A percentile compares a stretch with the other conserved stretches of the same genome.
Conservation (phyloP, 2,329 filamentous ascomycete species). For the Epichloe scottii region DNA sequence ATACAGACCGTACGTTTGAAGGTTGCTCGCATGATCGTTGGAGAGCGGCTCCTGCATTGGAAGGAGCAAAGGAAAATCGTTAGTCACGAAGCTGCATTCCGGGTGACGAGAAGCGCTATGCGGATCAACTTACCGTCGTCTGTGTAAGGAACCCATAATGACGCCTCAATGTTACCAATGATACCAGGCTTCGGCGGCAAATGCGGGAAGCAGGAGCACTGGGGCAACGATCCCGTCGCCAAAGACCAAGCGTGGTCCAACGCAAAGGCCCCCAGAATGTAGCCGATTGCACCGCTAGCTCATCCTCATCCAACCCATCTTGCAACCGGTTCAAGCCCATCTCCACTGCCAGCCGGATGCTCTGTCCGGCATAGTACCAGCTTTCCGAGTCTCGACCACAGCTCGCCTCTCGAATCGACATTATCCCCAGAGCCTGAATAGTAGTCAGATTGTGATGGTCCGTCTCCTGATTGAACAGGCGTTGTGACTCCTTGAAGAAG, state of each 20-base stretch:
- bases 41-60: constrained; percentile 32
- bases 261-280: constrained; percentile 53
- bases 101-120: not conserved
- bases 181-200: constrained; percentile 47
- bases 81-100: not conserved
- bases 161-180: constrained; percentile 46
- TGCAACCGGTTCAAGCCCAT: constrained; percentile 51
- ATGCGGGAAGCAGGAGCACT: constrained; percentile 44
- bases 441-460: constrained; percentile 54
- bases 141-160: constrained; percentile 46
- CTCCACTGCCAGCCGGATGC: constrained; percentile 58
- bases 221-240: constrained; percentile 48
- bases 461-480: constrained; percentile 44
- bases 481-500: constrained; percentile 58
- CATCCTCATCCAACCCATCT: constrained; percentile 37
- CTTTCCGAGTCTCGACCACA: constrained; percentile 60
- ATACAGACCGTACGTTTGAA: constrained; percentile 55
- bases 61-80: not conserved
- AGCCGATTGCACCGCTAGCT: constrained; percentile 44
- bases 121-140: constrained; percentile 34
- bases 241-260: constrained; percentile 54
- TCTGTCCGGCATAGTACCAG: constrained; percentile 61
- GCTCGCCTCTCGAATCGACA: constrained; percentile 64
- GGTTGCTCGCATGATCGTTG: constrained; percentile 47
- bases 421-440: constrained; percentile 62